These are phyloP conservation scores for Westerdykella ornata DNA, from an alignment of 2,329 filamentous ascomycete genomes.

Conservation along the genomic window DNA sequence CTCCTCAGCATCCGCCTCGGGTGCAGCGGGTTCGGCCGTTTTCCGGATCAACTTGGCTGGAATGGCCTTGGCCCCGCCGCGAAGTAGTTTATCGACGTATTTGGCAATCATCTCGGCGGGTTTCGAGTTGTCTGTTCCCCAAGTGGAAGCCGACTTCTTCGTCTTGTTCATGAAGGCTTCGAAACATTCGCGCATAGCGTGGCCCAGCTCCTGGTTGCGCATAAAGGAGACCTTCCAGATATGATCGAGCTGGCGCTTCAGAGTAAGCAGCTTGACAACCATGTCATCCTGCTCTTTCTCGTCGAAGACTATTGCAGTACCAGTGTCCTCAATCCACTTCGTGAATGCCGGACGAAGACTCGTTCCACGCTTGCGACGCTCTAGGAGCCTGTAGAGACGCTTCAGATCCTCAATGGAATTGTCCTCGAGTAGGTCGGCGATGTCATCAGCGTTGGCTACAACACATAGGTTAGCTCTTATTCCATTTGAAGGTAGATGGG, in stretches of 20 bases:
- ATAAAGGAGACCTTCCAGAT: slow-evolving; percentile 72
- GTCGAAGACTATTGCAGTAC: slow-evolving; percentile 72
- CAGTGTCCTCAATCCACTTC: slow-evolving; percentile 69
- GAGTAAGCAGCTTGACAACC: slow-evolving; percentile 72
- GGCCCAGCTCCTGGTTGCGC: slow-evolving; percentile 67
- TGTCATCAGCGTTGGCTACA: slow-evolving; percentile 58
- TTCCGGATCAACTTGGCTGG: slow-evolving; percentile 59
- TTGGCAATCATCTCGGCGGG: slow-evolving; percentile 99
- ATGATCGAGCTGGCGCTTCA: slow-evolving; percentile 72
- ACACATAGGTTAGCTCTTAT: background rate
- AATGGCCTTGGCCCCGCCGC: slow-evolving; percentile 78
- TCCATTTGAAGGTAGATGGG: background rate
- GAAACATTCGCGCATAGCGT: slow-evolving; percentile 78
- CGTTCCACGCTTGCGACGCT: slow-evolving; percentile 62
- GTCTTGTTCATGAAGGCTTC: slow-evolving; percentile 86
- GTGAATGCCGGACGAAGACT: slow-evolving; percentile 68
- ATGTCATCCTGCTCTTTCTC: slow-evolving; percentile 73
- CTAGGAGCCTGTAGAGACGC: slow-evolving; percentile 70
- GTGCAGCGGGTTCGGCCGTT: slow-evolving; percentile 49
- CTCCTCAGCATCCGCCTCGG: slow-evolving; percentile 55
- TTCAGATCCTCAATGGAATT: slow-evolving; percentile 64
- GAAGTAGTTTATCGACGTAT: slow-evolving; percentile 82
- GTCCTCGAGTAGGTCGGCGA: slow-evolving; percentile 66
- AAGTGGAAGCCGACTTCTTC: slow-evolving; percentile 62
- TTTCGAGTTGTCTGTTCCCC: slow-evolving; percentile 80